Conservation (phyloP, 768 basidiomycete species). For the Lentinula detonsa region DNA sequence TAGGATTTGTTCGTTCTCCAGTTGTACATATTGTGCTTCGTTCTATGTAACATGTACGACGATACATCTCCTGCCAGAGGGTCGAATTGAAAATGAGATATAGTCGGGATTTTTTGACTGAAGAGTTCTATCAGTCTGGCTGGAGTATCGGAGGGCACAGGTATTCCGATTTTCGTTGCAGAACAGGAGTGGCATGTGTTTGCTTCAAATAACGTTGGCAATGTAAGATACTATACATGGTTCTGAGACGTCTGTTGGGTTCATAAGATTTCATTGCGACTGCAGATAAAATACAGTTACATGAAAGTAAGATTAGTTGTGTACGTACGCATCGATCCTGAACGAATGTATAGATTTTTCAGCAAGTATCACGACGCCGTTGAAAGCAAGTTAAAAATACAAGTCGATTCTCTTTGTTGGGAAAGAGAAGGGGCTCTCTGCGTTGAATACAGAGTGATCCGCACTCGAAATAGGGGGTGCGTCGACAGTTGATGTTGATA, state of each 20-base stretch:
- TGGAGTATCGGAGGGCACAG: slow-evolving; percentile 10
- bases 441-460: slow-evolving; percentile 4
- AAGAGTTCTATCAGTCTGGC: slow-evolving; percentile 50
- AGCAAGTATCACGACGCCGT: not conserved
- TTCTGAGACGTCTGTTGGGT: too few relatives aligned
- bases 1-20: not conserved
- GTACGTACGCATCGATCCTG: not conserved
- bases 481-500: slow-evolving; percentile 6
- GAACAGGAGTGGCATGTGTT: too few relatives aligned
- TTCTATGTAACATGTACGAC: not conserved
- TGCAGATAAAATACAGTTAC: not conserved
- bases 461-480: slow-evolving; percentile 2
- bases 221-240: too few relatives aligned
- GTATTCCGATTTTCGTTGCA: not conserved
- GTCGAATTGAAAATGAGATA: slow-evolving; percentile 38
- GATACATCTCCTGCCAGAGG: slow-evolving; percentile 39
- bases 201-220: too few relatives aligned
- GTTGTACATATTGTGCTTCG: not conserved
- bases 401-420: not conserved
- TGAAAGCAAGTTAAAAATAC: not conserved
- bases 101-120: slow-evolving; percentile 35
- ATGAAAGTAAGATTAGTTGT: not conserved
- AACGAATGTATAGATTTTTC: not conserved
- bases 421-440: not conserved
- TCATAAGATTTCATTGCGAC: not conserved